Base-by-base conservation (phyloP, 1,284 basidiomycete species). In the Acaromyces ingoldii region DNA sequence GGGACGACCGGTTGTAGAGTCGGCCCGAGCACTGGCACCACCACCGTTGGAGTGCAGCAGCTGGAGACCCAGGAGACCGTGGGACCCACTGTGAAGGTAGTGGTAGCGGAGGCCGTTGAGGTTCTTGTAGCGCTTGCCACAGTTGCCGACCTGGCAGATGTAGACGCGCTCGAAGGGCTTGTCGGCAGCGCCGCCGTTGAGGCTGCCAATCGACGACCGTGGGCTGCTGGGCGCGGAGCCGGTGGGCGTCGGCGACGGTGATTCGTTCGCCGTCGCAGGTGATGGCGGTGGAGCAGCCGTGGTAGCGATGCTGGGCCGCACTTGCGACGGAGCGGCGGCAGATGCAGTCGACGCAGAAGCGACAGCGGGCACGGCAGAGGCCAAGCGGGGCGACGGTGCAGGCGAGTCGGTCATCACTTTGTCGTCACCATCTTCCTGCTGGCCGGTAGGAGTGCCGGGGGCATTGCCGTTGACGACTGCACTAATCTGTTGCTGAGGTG, bases 81-180 rank as follows among this genome's bases (percentile, higher is more conserved):
- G 93, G 51, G 92, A 91, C 15, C 93, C 92, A 28, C 88, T 89
- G 77, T 97, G 92, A 74, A 92, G 87, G 76, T 96, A 97, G 78
- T 98, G 92, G 67, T 98, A 97, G 70, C 88, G 79, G 77, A 68
- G 53, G 11, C 73, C 73, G 51, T 73, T 74, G 41, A 75, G 55
- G 54, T 97, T 96, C 82, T 96, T 92, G 80, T 97, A 98, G 67
- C 93, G 79, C 75, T 95, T 84, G 70, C 85, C 85, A 76, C 93
- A 98, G 28, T 70, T 74, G 40, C 76, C 77, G 7, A 74, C 71
- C 49, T 74, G 71, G 57, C 71, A 74, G 25, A 74, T 64, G 57
- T 74, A 74, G 33, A 50, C 46, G 45, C 57, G 56, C 17, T 63
- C 61, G 4, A 49, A 42, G 2, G n/a, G 21, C 29, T 51, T 15